phyloP scores from a whole-genome alignment of 306 rosid genomes.

The Ochetophila trinervis region DNA sequence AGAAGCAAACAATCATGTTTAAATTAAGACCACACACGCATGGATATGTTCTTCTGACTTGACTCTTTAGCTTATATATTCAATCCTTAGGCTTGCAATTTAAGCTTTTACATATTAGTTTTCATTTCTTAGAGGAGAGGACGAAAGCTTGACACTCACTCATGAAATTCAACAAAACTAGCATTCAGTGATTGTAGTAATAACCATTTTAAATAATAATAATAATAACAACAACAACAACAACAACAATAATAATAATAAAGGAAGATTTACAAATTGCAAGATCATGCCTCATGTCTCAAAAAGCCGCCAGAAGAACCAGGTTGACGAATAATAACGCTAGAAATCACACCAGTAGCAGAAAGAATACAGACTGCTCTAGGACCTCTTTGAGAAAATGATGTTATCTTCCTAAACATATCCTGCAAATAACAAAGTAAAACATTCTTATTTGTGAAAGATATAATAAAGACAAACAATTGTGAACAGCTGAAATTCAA shows the following conservation, averaged over 20 bases:
- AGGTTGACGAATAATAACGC: slow-evolving; percentile 26
- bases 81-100: neutral
- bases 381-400: slow-evolving; percentile 14
- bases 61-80: neutral
- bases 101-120: neutral
- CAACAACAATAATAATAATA: too few species aligned
- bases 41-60: neutral
- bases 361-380: slow-evolving; percentile 41
- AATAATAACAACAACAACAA: too few species aligned
- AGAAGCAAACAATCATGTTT: neutral
- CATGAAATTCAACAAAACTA: neutral
- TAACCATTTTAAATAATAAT: neutral
- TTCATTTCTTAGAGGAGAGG: neutral
- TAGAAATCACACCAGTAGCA: slow-evolving; percentile 44
- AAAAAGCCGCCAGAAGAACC: slow-evolving; percentile 2
- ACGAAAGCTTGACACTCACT: neutral
- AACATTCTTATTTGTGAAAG: neutral
- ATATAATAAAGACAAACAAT: neutral
- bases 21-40: neutral
- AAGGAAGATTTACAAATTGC: neutral
- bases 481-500: neutral
- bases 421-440: slow-evolving; percentile 36
- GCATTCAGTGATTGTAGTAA: neutral
- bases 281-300: slow-evolving; percentile 43
- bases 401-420: slow-evolving; percentile 18